Evolutionary conservation across 768 basidiomycete genomes (phyloP).

Genomic region (Butyriboletus loyo): DNA sequence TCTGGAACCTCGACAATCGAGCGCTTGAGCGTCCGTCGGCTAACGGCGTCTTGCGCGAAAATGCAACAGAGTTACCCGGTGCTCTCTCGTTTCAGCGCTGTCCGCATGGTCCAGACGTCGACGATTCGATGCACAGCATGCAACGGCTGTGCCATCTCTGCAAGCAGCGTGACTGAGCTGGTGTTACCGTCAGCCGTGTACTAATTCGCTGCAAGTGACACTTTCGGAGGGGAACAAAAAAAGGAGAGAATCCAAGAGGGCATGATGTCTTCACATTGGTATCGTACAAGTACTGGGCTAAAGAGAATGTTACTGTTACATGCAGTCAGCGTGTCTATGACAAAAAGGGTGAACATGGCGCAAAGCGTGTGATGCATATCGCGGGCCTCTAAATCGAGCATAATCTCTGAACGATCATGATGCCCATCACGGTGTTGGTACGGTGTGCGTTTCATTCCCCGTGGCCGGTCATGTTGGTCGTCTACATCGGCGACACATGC

Average conservation of each 20-base stretch:
- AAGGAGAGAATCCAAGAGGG: not conserved
- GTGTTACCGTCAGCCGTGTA: too few relatives aligned
- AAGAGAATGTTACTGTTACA: slow-evolving; percentile 2
- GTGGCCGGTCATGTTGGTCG: not conserved
- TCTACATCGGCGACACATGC: not conserved
- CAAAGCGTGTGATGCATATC: not conserved
- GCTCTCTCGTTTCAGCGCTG: too few relatives aligned
- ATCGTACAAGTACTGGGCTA: slow-evolving; percentile 1
- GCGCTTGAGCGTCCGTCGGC: too few relatives aligned
- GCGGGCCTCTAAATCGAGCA: not conserved
- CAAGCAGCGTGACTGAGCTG: too few relatives aligned
- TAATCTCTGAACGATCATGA: not conserved
- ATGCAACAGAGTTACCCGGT: too few relatives aligned
- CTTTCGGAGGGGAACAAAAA: not conserved
- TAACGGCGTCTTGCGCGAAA: too few relatives aligned
- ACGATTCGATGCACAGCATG: too few relatives aligned
- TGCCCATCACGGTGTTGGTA: not conserved
- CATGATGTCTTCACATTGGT: not conserved
- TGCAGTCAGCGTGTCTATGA: slow-evolving; percentile 1
- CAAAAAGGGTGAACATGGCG: not conserved
- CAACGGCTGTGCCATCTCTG: too few relatives aligned
- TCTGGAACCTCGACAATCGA: too few relatives aligned
- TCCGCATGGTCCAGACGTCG: too few relatives aligned
- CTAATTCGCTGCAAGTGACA: too few relatives aligned
- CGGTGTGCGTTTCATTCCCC: not conserved